Conservation (phyloP, 371 early-diverging fungal genomes). For the Syncephalastrum racemosum region DNA sequence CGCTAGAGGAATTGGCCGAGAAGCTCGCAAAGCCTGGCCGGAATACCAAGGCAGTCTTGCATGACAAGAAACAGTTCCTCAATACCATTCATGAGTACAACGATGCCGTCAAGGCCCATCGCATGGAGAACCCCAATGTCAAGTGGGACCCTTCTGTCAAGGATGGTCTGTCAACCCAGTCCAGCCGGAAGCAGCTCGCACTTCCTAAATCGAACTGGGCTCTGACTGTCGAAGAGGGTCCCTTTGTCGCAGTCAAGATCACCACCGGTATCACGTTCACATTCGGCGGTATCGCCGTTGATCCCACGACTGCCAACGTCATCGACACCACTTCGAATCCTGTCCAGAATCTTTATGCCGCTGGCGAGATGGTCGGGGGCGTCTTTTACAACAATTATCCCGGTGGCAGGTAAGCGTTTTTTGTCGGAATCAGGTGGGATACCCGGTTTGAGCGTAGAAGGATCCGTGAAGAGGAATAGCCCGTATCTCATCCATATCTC, state of each 20-base stretch:
- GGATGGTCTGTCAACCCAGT: constrained; percentile 24
- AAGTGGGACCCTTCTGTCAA: constrained; percentile 18
- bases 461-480: background rate
- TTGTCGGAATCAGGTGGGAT: too few relatives aligned
- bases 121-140: constrained; percentile 8
- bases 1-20: constrained; percentile 19
- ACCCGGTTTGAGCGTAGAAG: background rate
- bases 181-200: constrained; percentile 9
- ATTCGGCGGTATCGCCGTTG: constrained; percentile 19
- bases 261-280: constrained; percentile 25
- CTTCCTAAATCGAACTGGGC: constrained; percentile 22
- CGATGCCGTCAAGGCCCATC: constrained; percentile 11
- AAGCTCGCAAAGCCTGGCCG: constrained; percentile 7
- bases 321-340: constrained; percentile 7
- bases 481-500: background rate
- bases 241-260: constrained; percentile 23
- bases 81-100: constrained; percentile 16
- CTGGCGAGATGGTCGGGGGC: constrained; percentile 22
- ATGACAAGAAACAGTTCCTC: constrained; percentile 9
- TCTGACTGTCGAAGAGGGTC: constrained; percentile 13
- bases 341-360: constrained; percentile 14
- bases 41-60: constrained; percentile 10
- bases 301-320: constrained; percentile 14
- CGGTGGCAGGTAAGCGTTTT: constrained; percentile 17
- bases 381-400: constrained; percentile 19